Evolutionary conservation across 1,139 yeast genomes (phyloP).

Genomic region (Pichia sp.): DNA sequence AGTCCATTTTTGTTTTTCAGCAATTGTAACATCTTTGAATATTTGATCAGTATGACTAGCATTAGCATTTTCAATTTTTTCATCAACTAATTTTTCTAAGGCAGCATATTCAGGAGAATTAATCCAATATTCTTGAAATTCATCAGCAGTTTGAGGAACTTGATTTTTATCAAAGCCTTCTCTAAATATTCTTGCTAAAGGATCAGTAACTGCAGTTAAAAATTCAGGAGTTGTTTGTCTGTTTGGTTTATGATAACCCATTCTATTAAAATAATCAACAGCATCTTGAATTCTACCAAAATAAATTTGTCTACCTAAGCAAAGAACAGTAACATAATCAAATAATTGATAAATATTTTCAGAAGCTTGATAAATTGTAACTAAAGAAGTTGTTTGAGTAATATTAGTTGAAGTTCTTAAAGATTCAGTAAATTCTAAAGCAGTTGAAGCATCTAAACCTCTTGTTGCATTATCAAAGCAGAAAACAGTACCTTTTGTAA

Average conservation of each 20-base stretch:
- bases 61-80: slow-evolving; percentile 13
- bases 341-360: slow-evolving; percentile 72
- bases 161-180: slow-evolving; percentile 38
- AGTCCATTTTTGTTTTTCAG: slow-evolving; percentile 31
- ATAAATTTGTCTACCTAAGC: slow-evolving; percentile 73
- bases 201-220: slow-evolving; percentile 71
- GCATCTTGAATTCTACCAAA: slow-evolving; percentile 61
- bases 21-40: neutral
- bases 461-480: slow-evolving; percentile 75
- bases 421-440: slow-evolving; percentile 67
- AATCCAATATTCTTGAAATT: slow-evolving; percentile 45
- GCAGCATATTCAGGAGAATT: slow-evolving; percentile 33
- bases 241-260: slow-evolving; percentile 67
- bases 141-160: slow-evolving; percentile 34
- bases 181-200: slow-evolving; percentile 36
- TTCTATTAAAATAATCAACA: slow-evolving; percentile 49
- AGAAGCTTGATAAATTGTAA: slow-evolving; percentile 80
- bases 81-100: slow-evolving; percentile 29
- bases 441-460: slow-evolving; percentile 72
- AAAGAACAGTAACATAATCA: slow-evolving; percentile 66
- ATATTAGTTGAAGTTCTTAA: slow-evolving; percentile 58
- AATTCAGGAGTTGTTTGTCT: slow-evolving; percentile 84
- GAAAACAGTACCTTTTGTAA: slow-evolving; percentile 54
- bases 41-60: neutral
- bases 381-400: slow-evolving; percentile 54